Evolutionary conservation across 2,329 filamentous ascomycete species (phyloP), one percentile per base, ranked within the genome.

Genomic region (Xylaria multiplex): DNA sequence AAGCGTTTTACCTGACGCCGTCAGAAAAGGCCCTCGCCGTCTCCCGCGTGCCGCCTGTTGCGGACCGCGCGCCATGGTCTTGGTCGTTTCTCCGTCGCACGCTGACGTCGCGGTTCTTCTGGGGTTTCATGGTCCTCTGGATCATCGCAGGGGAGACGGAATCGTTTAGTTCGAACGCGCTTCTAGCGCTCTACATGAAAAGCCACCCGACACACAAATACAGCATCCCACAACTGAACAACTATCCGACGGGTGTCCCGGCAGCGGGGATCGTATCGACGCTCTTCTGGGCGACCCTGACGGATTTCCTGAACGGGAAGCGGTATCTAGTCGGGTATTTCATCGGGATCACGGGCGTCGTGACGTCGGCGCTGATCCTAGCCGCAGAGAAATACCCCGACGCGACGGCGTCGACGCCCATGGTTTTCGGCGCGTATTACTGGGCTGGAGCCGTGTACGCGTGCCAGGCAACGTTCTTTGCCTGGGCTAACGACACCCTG

Each of bases 381-480:
- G 82, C 83, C 0, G 83, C 84, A 40, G 81, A 83, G 0, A 77
- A 79, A 2, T 71, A 81, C 35, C 80, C 81, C 0, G 75, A 75
- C 0, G 80, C 73, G 37, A 59, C 76, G 0, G 56, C 54, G 0
- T 84, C 82, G 2, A 89, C 86, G 0, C 73, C 83, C 0, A 79
- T 85, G 1, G 83, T 88, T 0, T 90, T 92, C 67, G 88, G 77
- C 0, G 88, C 89, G 3, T 92, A 91, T 71, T 92, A 91, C 76
- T 90, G 87, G 86, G 88, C 89, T 0, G 90, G 90, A 0, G 81
- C 85, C 3, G 88, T 91, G 0, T 92, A 92, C 70, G 90, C 90
- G 0, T 91, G 90, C 72, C 90, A 93, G 76, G 89, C 90, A 0
- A 90, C 88, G 0, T 92, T 92, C 71, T 92, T 93, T 70, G 90